Conservation (phyloP, 1,284 basidiomycete species). For the Rhodotorula sp. region DNA sequence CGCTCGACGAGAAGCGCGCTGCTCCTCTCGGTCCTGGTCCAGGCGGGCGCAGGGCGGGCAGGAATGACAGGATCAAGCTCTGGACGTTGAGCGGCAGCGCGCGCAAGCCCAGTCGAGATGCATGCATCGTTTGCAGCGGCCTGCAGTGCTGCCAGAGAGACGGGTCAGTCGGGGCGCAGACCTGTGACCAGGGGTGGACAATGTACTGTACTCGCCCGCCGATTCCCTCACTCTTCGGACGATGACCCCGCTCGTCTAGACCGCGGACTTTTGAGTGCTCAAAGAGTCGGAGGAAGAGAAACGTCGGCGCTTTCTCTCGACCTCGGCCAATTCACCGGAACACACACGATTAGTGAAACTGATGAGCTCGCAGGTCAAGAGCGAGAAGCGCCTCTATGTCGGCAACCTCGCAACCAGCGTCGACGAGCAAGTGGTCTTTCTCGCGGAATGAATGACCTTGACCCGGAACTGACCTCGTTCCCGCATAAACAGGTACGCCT, state of each 20-base stretch:
- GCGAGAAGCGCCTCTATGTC: slow-evolving; percentile 67
- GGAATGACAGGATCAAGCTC: slow-evolving; percentile 4
- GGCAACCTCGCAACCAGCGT: slow-evolving; percentile 85
- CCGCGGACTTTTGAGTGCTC: too few species aligned
- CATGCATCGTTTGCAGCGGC: background rate
- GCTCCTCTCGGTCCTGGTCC: background rate
- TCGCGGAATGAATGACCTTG: background rate
- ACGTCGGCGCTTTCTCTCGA: background rate
- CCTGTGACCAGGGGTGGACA: too few species aligned
- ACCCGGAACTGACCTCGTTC: background rate
- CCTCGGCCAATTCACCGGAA: background rate
- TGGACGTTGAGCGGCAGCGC: slow-evolving; percentile 22
- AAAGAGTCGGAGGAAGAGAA: too few species aligned
- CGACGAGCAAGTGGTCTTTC: slow-evolving; percentile 64
- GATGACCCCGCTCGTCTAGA: too few species aligned
- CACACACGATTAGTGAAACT: background rate
- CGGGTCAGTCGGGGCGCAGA: too few species aligned
- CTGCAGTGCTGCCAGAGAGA: background rate
- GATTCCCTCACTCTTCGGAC: too few species aligned
- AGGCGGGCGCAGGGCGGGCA: background rate
- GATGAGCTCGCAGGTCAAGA: slow-evolving; percentile 4
- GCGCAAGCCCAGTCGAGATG: background rate
- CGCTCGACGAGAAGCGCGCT: slow-evolving; percentile 9
- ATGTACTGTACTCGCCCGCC: too few species aligned
- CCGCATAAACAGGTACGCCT: slow-evolving; percentile 63